Evolutionary conservation across 352 stramenopile genomes (phyloP).

Genomic region (Globisporangium mamillatum): DNA sequence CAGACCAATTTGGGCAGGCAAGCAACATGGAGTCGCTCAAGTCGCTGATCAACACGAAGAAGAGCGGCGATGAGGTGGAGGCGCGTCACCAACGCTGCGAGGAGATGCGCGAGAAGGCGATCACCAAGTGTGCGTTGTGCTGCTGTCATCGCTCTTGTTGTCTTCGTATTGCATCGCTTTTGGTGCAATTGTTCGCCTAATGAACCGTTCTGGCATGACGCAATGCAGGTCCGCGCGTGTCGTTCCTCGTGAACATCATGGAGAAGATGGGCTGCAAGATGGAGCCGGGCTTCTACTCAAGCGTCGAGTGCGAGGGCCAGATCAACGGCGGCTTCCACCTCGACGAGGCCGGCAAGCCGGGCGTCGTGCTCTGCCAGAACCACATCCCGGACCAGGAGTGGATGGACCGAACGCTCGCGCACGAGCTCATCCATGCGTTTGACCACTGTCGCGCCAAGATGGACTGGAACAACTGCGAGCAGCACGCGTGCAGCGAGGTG

Average conservation of each 20-base stretch:
- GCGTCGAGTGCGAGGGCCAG: conserved; percentile 76
- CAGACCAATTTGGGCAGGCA: neutral
- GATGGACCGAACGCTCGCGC: conserved; percentile 91
- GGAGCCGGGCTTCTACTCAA: conserved; percentile 71
- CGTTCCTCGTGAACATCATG: conserved; percentile 81
- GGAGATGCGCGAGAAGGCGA: conserved; percentile 62
- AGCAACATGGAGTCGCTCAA: conserved; percentile 68
- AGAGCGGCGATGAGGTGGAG: conserved; percentile 35
- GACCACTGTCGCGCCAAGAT: conserved; percentile 92
- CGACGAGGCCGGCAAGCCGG: conserved; percentile 68
- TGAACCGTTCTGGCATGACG: neutral
- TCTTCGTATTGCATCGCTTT: neutral
- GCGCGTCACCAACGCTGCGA: conserved; percentile 50
- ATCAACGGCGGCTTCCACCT: conserved; percentile 87
- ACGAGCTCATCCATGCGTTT: conserved; percentile 93
- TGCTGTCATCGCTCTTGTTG: neutral
- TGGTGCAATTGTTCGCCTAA: neutral
- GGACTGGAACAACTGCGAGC: conserved; percentile 91
- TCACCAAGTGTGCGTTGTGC: conserved; percentile 61
- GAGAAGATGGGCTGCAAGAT: conserved; percentile 86
- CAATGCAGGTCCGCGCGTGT: conserved; percentile 64
- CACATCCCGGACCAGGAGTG: conserved; percentile 89
- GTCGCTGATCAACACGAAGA: conserved; percentile 43
- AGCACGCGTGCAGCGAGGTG: conserved; percentile 92
- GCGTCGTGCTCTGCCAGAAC: conserved; percentile 88